Evolutionary conservation across 495 filamentous ascomycete species (phyloP), one percentile per base, ranked within the genome.

Genomic region (Aspergillus nanangensis): DNA sequence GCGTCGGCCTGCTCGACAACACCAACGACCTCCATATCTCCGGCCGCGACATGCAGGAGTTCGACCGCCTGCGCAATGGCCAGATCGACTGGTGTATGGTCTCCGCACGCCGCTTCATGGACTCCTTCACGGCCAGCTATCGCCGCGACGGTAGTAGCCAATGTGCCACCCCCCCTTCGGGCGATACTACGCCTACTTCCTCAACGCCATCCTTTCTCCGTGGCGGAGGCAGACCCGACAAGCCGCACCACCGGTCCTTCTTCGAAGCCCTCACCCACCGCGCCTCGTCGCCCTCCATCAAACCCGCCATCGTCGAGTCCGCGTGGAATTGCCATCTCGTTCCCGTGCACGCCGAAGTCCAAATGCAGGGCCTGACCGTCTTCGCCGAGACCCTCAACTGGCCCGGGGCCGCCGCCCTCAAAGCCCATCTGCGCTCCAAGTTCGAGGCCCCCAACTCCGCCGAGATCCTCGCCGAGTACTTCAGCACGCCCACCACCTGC

Each of bases 31-130:
- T 73, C 36, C 61, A 66, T 38, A 65, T 84, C 24, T 79, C 72
- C 38, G 60, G 70, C 5, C 72, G 80, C 11, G 84, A 90, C 47
- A 71, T 84, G 20, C 66, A 72, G 21, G 69, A 74, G 9, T 87
- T 89, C 40, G 79, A 86, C 23, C 76, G 75, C 48, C 68, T 84
- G 27, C 77, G 81, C 17, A 84, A 78, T 22, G 67, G 70, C 13
- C 86, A 86, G 48, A 79, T 90, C 11, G 81, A 84, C 52, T 95
- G 88, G 88, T 88, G 90, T 51, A 61, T 95, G 23, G 66, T 90
- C 14, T 74, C 89, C 24, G 87, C 86, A 24, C 78, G 85, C 13
- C 71, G 80, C 2, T 90, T 89, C 70, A 71, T 92, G 11, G 84
- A 91, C 50, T 89, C 86, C 58, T 81, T 95, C 18, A 53, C 62